Base-by-base conservation (phyloP, 345 rosid genomes). In the Sonneratia alba region DNA sequence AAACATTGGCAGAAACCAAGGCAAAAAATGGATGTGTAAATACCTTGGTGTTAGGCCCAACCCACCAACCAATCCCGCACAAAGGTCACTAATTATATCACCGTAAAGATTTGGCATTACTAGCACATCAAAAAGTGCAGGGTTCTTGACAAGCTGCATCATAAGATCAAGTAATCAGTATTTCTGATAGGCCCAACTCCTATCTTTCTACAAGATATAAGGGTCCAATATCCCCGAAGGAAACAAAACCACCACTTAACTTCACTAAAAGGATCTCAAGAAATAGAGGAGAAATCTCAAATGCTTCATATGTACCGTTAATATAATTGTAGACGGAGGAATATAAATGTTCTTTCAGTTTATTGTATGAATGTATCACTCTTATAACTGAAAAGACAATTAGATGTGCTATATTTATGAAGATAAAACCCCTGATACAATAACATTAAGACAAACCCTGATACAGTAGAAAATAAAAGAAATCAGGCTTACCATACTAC, bases 81-180 rank as follows among this genome's bases (percentile, higher is more conserved):
- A 96, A 76, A 96, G 85, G 57, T 96, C 99, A 38, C 99, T 96
- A 81, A 96, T 96, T 67, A 96, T 96, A 82, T 96, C 99, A 77
- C 99, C 98, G 72, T 96, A 96, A 2, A 96, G 97, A 75, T 96
- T 96, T 66, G 99, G 99, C 99, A 96, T 96, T 81, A 96, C 99
- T 86, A 96, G 76, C 14, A 96, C 99, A 82, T 96, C 99, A 82
- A 96, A 96, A 24, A 89, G 84, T 0, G 96, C 87, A 36, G 99
- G 99, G 82, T 93, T 96, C 84, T 93, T 96, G 81, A 96, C 99
- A 82, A 96, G 99, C 99, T 96, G 90, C 70, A 71, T 53, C 8
- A 63, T 55, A 49, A 68, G 66, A 75, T 72, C 53, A 76, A 73
- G 57, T 66, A 77, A 63, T 73, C 66, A 73, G 73, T 27, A 5